These are phyloP conservation scores for Cudoniella acicularis DNA, from an alignment of 495 filamentous ascomycete genomes.

Conservation along the genomic window DNA sequence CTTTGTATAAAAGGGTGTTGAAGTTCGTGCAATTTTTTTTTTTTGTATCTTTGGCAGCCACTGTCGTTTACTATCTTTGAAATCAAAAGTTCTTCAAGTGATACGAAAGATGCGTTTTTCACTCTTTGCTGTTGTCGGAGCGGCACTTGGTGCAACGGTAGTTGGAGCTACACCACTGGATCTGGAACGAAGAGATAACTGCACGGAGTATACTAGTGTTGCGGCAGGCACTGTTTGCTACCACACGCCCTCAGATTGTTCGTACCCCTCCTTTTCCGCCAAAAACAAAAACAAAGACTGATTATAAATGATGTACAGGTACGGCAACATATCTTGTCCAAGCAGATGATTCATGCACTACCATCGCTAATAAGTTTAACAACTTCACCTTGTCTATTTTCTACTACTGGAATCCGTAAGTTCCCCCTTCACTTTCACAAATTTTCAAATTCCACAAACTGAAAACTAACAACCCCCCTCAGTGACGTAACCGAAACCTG, in stretches of 20 bases:
- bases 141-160: background rate
- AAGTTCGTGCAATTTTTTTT: too few relatives aligned
- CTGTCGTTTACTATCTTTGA: too few relatives aligned
- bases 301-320: too few relatives aligned
- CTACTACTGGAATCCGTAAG: constrained; percentile 2
- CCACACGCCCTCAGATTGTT: background rate
- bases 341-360: background rate
- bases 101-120: too few relatives aligned
- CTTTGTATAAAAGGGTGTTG: too few relatives aligned
- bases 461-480: background rate
- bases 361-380: background rate
- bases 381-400: background rate
- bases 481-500: background rate
- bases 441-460: background rate
- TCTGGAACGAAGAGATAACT: background rate
- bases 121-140: background rate
- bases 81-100: too few relatives aligned
- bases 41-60: too few relatives aligned
- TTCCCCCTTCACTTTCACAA: background rate
- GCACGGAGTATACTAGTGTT: background rate
- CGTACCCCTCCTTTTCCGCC: too few relatives aligned
- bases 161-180: background rate
- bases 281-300: too few relatives aligned
- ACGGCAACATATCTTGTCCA: background rate
- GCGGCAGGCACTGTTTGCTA: background rate